Base-by-base conservation (phyloP, 2,329 filamentous ascomycete genomes). In the Pyrenophora teres region DNA sequence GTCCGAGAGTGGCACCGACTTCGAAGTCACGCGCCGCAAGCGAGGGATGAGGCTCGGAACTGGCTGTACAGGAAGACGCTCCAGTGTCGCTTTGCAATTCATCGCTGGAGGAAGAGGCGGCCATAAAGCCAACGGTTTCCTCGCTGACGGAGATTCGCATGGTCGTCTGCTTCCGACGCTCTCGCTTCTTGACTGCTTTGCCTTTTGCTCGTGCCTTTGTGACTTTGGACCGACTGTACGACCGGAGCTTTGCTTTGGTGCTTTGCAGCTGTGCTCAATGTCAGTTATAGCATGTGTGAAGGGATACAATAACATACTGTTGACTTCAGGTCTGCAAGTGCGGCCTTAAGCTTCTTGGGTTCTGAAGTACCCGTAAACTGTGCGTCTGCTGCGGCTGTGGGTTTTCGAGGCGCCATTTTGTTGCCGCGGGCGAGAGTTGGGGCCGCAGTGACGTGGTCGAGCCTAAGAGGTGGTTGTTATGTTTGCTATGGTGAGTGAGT, bases 1-100 rank as follows among this genome's bases (percentile, higher is more conserved):
- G 92, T 39, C 89, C 89, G 2, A 93, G 78, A 1, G 88, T 87
- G 54, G 88, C 86, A 16, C 89, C 89, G 60, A 93, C 92, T 75
- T 95, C 90, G 70, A 95, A 94, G 88, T 92, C 92, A 74, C 88
- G 87, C 13, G 41, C 46, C 39, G 37, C 35, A 3, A 52, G 33
- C 3, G 45, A 41, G 32, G 40, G 36, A 32, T 50, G 31, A 5
- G 40, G 23, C 9, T 41, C 7, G 31, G 43, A 18, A 13, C 33
- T 6, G 33, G 21, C 23, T 15, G 38, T 27, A 16, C 23, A 9
- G 13, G 47, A 36, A 1, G 35, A 40, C 10, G 36, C 12, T 25
- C 12, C 35, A 10, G 32, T 39, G 36, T 45, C 47, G 31, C 35
- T 38, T 30, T 12, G 40, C n/a, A 25, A 25, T 45, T 36, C 36